phyloP scores from a whole-genome alignment of 805 yeast genomes.

The Saccharomycopsis oosterbeekiorum region DNA sequence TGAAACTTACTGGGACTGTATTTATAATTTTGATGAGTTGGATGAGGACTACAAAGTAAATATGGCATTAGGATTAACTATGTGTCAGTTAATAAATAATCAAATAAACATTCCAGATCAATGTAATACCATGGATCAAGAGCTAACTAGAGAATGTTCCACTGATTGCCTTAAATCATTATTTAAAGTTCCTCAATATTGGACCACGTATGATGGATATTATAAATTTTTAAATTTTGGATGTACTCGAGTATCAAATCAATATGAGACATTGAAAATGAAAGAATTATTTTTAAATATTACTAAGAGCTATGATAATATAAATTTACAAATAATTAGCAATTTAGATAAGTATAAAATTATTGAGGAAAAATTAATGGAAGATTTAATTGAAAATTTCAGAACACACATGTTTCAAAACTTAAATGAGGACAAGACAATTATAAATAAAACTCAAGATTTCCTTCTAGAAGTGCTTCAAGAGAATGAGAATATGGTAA shows the following conservation, averaged over 20 bases:
- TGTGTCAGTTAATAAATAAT: constrained; percentile 1
- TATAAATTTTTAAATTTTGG: constrained; percentile 13
- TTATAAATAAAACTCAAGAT: not conserved
- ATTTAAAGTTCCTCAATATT: constrained; percentile 13
- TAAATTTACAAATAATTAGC: not conserved
- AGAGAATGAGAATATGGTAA: not conserved
- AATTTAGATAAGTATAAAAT: not conserved
- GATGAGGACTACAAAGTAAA: not conserved
- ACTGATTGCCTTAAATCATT: not conserved
- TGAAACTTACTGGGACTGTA: not conserved
- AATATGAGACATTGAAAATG: constrained; percentile 7
- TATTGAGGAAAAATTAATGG: not conserved
- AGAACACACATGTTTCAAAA: not conserved
- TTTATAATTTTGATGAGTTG: constrained; percentile 1
- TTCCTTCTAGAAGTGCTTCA: not conserved
- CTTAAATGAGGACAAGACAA: not conserved
- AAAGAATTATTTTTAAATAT: constrained; percentile 10
- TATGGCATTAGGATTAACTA: not conserved
- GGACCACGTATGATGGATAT: constrained; percentile 17
- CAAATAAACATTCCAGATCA: not conserved
- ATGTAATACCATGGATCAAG: not conserved
- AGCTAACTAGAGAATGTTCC: not conserved
- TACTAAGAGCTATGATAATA: constrained; percentile 1
- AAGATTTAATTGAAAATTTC: not conserved
- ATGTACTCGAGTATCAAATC: constrained; percentile 11